A percentile compares a stretch with the other conserved stretches of the same genome.
Evolutionary conservation across 2,329 filamentous ascomycete species (phyloP).

Genomic region (Arthroderma sp.): DNA sequence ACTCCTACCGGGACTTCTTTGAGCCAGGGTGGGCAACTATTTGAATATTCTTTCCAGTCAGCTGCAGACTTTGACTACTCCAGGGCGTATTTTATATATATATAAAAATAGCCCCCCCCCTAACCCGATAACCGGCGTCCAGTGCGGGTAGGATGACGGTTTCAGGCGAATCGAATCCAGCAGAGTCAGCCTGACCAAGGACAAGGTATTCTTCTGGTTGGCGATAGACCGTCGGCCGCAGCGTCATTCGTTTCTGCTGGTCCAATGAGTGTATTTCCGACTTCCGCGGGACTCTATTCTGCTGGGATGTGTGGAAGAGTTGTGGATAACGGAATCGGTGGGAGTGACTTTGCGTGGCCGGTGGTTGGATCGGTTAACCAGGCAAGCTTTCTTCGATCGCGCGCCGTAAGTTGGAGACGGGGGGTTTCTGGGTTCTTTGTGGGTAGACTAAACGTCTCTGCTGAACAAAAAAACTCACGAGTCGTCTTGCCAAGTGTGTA

Average conservation of each 20-base stretch:
- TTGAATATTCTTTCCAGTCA: neutral
- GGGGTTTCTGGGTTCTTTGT: neutral
- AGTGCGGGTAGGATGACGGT: neutral
- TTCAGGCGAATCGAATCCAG: conserved; percentile 2
- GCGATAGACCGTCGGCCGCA: neutral
- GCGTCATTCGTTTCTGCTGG: neutral
- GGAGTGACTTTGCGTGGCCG: neutral
- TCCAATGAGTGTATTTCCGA: neutral
- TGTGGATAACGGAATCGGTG: too few species aligned
- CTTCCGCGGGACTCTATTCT: neutral
- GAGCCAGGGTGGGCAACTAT: conserved; percentile 12
- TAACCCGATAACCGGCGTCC: neutral
- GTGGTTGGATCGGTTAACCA: neutral
- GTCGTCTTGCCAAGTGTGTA: neutral
- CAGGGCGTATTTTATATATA: neutral
- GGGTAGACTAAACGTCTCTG: neutral
- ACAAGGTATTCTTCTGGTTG: neutral
- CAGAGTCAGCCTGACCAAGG: conserved; percentile 1
- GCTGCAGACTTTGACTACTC: neutral
- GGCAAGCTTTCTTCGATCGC: neutral
- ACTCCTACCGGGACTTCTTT: conserved; percentile 1
- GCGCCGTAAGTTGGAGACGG: neutral
- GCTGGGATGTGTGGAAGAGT: neutral
- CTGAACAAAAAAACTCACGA: neutral
- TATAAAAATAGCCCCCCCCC: neutral